Evolutionary conservation across 2,329 filamentous ascomycete genomes (phyloP).

Genomic region (Monosporascus sp.): DNA sequence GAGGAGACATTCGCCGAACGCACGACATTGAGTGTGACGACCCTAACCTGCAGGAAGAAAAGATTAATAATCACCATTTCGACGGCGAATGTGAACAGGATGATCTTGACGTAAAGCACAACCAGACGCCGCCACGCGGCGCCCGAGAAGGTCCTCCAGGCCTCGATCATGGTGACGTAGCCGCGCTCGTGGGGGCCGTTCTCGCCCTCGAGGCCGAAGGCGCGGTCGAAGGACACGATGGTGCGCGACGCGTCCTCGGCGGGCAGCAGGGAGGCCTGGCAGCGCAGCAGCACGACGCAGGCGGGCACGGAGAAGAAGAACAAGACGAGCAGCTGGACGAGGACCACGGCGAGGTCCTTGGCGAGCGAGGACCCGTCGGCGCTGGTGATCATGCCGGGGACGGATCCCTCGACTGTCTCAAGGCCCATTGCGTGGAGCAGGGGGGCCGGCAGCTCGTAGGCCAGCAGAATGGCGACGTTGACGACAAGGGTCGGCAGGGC

Average conservation of each 20-base stretch:
- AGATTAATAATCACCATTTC: background rate
- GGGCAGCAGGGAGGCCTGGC: constrained; percentile 77
- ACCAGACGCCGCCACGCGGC: constrained; percentile 64
- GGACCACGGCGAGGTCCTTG: constrained; percentile 37
- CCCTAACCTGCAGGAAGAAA: too few relatives aligned
- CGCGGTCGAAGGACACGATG: constrained; percentile 81
- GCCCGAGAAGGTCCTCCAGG: constrained; percentile 69
- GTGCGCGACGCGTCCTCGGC: constrained; percentile 61
- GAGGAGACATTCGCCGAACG: too few relatives aligned
- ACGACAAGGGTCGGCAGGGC: constrained; percentile 58
- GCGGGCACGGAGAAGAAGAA: constrained; percentile 66
- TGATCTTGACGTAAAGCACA: constrained; percentile 66
- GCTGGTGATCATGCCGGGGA: constrained; percentile 17
- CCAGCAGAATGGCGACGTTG: constrained; percentile 49
- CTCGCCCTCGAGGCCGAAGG: constrained; percentile 63
- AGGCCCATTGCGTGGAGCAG: constrained; percentile 41
- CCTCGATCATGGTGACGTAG: constrained; percentile 63
- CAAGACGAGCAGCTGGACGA: constrained; percentile 42
- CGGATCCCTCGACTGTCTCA: constrained; percentile 21
- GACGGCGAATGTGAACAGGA: constrained; percentile 46
- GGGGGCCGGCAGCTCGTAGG: constrained; percentile 39
- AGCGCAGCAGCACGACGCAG: constrained; percentile 66
- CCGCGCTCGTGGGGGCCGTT: constrained; percentile 51
- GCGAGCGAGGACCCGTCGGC: constrained; percentile 11
- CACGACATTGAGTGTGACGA: too few relatives aligned